Conservation (phyloP, 169 alveolate genomes). For the Plasmodium berghei region DNA sequence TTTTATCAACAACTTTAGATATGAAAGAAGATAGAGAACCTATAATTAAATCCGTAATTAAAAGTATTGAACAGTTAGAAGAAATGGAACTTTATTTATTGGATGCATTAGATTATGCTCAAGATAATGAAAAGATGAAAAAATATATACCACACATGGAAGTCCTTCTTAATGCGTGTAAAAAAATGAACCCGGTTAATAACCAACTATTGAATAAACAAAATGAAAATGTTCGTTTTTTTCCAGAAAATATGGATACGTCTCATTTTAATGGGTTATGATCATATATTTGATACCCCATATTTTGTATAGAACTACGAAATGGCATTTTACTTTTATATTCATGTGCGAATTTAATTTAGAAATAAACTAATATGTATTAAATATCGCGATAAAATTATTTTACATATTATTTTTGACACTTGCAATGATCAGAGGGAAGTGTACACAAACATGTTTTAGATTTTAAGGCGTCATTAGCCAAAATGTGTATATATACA, state of each 20-base stretch:
- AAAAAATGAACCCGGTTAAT: slow-evolving; percentile 48
- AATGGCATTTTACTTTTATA: too few species aligned
- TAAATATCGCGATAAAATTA: too few species aligned
- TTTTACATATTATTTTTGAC: too few species aligned
- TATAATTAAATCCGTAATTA: slow-evolving; percentile 41
- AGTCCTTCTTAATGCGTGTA: slow-evolving; percentile 46
- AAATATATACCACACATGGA: slow-evolving; percentile 61
- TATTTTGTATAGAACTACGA: too few species aligned
- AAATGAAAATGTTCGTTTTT: slow-evolving; percentile 63
- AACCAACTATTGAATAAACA: slow-evolving; percentile 62
- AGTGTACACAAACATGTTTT: too few species aligned
- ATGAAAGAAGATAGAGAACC: slow-evolving; percentile 43
- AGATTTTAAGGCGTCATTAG: too few species aligned
- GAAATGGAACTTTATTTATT: slow-evolving; percentile 60
- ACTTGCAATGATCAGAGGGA: too few species aligned
- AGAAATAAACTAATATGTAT: too few species aligned
- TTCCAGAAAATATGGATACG: slow-evolving; percentile 57
- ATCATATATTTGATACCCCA: too few species aligned
- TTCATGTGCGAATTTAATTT: too few species aligned
- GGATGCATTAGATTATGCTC: slow-evolving; percentile 71
- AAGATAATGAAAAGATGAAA: slow-evolving; percentile 54
- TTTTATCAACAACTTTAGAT: slow-evolving; percentile 57
- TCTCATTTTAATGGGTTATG: slow-evolving; percentile 25
- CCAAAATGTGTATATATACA: too few species aligned
- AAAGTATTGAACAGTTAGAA: slow-evolving; percentile 57